Base-by-base conservation (phyloP, 73 alveolate genomes). In the Paramecium biaurelia region DNA sequence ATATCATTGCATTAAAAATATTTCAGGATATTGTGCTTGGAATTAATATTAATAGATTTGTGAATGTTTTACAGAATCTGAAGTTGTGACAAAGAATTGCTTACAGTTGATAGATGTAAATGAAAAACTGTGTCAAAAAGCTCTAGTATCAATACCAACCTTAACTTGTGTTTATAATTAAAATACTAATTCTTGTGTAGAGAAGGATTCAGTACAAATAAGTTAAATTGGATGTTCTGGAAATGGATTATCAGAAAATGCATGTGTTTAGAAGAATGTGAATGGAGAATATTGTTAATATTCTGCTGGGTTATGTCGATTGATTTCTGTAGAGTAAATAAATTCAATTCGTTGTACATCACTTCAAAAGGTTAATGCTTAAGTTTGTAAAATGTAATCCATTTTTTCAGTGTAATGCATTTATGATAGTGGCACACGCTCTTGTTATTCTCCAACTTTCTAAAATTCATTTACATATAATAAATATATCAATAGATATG, bases 281-380 rank as follows among this genome's bases (percentile, higher is more conserved):
- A 8, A 63, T 63, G 84, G 84, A 4, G 84, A 63, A 10, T 63
- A 63, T 24, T 63, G 84, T 63, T 63, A 63, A 63, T 63, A 63
- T 63, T 63, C 84, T 26, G 84, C 84, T 5, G 84, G 84, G 6
- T 63, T 63, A 10, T 63, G 84, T 63, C 11, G 45, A 63, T 63
- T 30, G 26, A 63, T 63, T 11, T 30, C 84, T 3, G 84, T 30
- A 3, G 45, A 63, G 6, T 12, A 32, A 12, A 63, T 63, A 3
- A 63, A 63, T 63, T 63, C 84, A 12, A 63, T 63, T 30, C 41
- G 84, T 30, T 63, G 84, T 63, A 63, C 84, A 24, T 63, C 84
- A 26, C 45, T 63, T 14, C 12, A 63, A 26, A 30, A 63, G 47
- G 84, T 63, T 10, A 63, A 63, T 63, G 12, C 26, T 30, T 12